Conservation (phyloP, 352 stramenopile species). For the Pythium aristosporum region DNA sequence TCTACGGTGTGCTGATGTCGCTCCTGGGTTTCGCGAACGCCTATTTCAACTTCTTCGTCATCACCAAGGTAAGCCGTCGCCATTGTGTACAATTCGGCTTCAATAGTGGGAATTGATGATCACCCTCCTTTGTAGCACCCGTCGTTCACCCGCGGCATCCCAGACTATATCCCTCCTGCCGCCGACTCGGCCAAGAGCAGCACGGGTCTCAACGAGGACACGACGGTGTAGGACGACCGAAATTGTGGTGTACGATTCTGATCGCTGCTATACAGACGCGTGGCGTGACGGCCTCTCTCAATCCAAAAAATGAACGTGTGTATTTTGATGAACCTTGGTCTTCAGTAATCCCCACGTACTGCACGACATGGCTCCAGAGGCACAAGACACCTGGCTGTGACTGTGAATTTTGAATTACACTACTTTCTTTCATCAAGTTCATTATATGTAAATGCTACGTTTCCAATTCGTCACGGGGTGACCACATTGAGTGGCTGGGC, state of each 20-base stretch:
- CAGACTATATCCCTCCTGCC: conserved; percentile 77
- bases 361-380: too few relatives aligned
- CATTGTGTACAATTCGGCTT: too few relatives aligned
- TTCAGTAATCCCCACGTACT: neutral
- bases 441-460: neutral
- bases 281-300: neutral
- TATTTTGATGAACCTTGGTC: neutral
- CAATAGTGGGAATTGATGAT: neutral
- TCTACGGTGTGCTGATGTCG: conserved; percentile 81
- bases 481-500: neutral
- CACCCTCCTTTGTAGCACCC: conserved; percentile 39
- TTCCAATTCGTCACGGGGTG: neutral
- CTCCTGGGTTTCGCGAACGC: conserved; percentile 77
- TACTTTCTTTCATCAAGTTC: neutral
- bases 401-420: neutral
- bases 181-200: conserved; percentile 31
- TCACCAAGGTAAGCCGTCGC: conserved; percentile 56
- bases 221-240: conserved; percentile 15
- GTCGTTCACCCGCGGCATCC: conserved; percentile 81
- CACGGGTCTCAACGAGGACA: conserved; percentile 25
- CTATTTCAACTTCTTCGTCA: conserved; percentile 91
- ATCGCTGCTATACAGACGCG: conserved; percentile 1
- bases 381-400: too few relatives aligned
- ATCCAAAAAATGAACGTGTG: conserved; percentile 4
- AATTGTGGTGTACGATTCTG: conserved; percentile 6